Conservation (phyloP, 768 basidiomycete species). For the Lactarius quietus region DNA sequence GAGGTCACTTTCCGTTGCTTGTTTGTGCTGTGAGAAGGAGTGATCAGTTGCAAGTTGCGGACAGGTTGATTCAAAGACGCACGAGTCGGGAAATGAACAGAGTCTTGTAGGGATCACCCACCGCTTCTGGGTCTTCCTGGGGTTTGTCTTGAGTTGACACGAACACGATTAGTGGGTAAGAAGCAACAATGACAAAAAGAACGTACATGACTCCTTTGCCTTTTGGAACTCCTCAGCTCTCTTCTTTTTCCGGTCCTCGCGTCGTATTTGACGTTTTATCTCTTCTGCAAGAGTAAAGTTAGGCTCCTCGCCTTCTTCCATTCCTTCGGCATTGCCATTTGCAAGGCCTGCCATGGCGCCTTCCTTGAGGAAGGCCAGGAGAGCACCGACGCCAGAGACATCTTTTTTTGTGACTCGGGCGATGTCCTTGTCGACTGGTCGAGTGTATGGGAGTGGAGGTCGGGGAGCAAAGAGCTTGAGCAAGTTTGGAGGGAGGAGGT, state of each 20-base stretch:
- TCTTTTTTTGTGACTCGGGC: slow-evolving; percentile 66
- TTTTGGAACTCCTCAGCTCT: slow-evolving; percentile 70
- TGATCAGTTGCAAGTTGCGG: slow-evolving; percentile 16
- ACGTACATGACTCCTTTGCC: slow-evolving; percentile 84
- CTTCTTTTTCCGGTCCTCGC: slow-evolving; percentile 77
- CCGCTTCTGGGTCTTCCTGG: slow-evolving; percentile 82
- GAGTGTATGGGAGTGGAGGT: slow-evolving; percentile 80
- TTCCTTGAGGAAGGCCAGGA: slow-evolving; percentile 73
- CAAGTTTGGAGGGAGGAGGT: slow-evolving; percentile 91
- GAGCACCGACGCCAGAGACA: slow-evolving; percentile 70
- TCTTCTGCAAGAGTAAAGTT: slow-evolving; percentile 81
- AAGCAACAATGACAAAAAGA: neutral
- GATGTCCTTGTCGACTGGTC: slow-evolving; percentile 82
- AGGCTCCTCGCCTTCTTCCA: slow-evolving; percentile 85
- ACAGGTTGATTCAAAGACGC: slow-evolving; percentile 25
- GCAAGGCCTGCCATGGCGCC: slow-evolving; percentile 67
- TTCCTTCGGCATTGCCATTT: slow-evolving; percentile 55
- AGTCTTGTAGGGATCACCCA: slow-evolving; percentile 98
- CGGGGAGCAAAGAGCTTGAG: slow-evolving; percentile 96
- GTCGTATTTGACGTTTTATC: slow-evolving; percentile 67
- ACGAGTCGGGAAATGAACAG: slow-evolving; percentile 94
- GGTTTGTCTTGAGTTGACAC: slow-evolving; percentile 69
- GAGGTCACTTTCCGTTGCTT: slow-evolving; percentile 86
- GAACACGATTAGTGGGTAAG: slow-evolving; percentile 19
- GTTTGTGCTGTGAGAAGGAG: slow-evolving; percentile 65